Percentiles rank a stretch among this genome's conserved stretches.
These are phyloP conservation scores for Lipomyces kockii DNA, from an alignment of 805 yeast species.

Conservation along the genomic window DNA sequence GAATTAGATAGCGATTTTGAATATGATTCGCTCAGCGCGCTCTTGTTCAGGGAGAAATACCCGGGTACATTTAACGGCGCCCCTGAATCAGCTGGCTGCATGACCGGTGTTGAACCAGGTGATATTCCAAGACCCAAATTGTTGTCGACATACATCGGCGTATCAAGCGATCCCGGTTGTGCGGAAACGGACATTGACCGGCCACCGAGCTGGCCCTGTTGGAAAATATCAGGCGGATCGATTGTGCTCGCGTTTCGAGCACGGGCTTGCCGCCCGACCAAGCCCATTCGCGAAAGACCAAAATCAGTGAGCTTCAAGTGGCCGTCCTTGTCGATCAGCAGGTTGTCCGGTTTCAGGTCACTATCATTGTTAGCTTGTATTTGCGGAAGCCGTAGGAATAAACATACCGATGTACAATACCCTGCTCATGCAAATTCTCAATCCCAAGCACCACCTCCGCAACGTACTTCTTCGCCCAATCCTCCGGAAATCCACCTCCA, in stretches of 20 bases:
- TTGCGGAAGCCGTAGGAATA: background rate
- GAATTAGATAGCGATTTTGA: slow-evolving; percentile 8
- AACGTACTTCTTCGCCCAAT: slow-evolving; percentile 79
- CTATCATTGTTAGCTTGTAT: slow-evolving; percentile 11
- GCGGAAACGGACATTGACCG: slow-evolving; percentile 29
- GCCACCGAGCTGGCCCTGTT: slow-evolving; percentile 10
- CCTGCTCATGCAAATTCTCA: slow-evolving; percentile 82
- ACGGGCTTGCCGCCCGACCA: slow-evolving; percentile 70
- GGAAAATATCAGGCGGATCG: slow-evolving; percentile 32
- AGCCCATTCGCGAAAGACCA: slow-evolving; percentile 89
- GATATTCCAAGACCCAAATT: slow-evolving; percentile 22
- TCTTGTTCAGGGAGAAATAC: slow-evolving; percentile 30
- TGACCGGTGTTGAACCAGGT: slow-evolving; percentile 31
- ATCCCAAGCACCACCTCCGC: slow-evolving; percentile 93
- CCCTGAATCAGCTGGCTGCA: slow-evolving; percentile 13
- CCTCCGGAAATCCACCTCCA: slow-evolving; percentile 77
- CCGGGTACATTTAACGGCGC: slow-evolving; percentile 27
- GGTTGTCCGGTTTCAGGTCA: slow-evolving; percentile 93
- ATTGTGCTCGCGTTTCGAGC: slow-evolving; percentile 21
- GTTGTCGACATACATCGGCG: slow-evolving; percentile 27
- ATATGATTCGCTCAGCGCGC: slow-evolving; percentile 10
- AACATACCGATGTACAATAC: slow-evolving; percentile 76
- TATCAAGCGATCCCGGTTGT: slow-evolving; percentile 22
- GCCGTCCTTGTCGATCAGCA: slow-evolving; percentile 82
- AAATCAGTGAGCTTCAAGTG: slow-evolving; percentile 94